These are phyloP conservation scores for Rhinocladiella mackenziei DNA, from an alignment of 2,329 filamentous ascomycete genomes.

Conservation along the genomic window DNA sequence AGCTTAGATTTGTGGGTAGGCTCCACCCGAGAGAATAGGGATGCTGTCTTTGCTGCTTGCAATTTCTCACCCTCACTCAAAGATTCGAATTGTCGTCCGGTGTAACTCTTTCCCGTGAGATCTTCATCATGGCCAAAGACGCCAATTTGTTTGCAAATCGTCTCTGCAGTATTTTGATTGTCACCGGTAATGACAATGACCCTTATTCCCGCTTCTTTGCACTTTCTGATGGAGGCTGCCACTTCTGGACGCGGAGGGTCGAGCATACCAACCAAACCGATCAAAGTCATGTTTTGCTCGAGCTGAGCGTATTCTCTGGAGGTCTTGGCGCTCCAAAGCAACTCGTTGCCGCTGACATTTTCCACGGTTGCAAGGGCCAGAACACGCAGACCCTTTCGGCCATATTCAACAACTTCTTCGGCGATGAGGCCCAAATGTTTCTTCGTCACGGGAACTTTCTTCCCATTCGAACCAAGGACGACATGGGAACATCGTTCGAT, in stretches of 20 bases:
- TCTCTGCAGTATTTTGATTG: conserved; percentile 95
- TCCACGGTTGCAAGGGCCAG: conserved; percentile 88
- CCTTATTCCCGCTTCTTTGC: conserved; percentile 87
- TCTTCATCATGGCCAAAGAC: conserved; percentile 81
- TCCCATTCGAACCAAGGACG: conserved; percentile 72
- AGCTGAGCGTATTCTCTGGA: conserved; percentile 79
- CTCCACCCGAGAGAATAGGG: conserved; percentile 92
- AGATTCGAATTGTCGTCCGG: conserved; percentile 88
- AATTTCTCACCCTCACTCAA: conserved; percentile 75
- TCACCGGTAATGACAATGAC: conserved; percentile 98
- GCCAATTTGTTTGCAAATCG: conserved; percentile 94
- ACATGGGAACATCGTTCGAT: conserved; percentile 85
- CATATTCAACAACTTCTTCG: conserved; percentile 81
- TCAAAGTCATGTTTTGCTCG: conserved; percentile 89
- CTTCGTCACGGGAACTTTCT: conserved; percentile 67
- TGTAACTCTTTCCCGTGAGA: conserved; percentile 86
- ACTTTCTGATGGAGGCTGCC: conserved; percentile 76
- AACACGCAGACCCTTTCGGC: conserved; percentile 86
- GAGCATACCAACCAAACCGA: conserved; percentile 93
- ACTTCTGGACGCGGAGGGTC: conserved; percentile 95
- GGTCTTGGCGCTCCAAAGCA: conserved; percentile 71
- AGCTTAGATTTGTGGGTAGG: conserved; percentile 96
- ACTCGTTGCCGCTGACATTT: conserved; percentile 65
- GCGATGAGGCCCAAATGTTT: conserved; percentile 67
- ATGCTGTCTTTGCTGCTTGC: conserved; percentile 77